Evolutionary conservation across 768 basidiomycete genomes (phyloP).

Genomic region (Rubroboletus satanas): DNA sequence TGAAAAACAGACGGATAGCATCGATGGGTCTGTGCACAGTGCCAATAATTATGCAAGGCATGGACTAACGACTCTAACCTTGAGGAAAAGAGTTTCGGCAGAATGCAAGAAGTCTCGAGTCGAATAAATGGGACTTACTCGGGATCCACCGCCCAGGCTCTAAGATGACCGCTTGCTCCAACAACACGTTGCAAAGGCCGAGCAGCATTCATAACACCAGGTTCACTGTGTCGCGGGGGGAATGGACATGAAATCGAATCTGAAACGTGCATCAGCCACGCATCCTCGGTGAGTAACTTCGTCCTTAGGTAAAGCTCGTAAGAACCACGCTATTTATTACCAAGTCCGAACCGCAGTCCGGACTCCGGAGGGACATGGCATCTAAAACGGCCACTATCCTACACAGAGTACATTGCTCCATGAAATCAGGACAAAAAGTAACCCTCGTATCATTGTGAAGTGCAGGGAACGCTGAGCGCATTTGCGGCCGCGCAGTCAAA

Average conservation of each 20-base stretch:
- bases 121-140: background rate
- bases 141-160: background rate
- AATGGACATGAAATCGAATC: background rate
- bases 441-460: background rate
- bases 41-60: background rate
- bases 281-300: background rate
- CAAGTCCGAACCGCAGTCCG: no score
- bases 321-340: no score
- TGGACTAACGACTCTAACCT: background rate
- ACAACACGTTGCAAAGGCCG: conserved; percentile 6
- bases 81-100: background rate
- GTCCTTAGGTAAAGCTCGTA: background rate
- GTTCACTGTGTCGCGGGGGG: background rate
- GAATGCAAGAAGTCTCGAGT: background rate
- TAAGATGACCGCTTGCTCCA: background rate
- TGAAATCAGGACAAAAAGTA: no score
- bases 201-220: background rate
- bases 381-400: no score
- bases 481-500: background rate
- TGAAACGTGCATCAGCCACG: background rate
- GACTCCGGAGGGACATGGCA: no score
- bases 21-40: background rate
- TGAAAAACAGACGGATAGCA: background rate
- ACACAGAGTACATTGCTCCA: no score
- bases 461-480: no score